Evolutionary conservation across 176 grass and related monocot genomes (phyloP).

Genomic region (Hyparrhenia diplandra): DNA sequence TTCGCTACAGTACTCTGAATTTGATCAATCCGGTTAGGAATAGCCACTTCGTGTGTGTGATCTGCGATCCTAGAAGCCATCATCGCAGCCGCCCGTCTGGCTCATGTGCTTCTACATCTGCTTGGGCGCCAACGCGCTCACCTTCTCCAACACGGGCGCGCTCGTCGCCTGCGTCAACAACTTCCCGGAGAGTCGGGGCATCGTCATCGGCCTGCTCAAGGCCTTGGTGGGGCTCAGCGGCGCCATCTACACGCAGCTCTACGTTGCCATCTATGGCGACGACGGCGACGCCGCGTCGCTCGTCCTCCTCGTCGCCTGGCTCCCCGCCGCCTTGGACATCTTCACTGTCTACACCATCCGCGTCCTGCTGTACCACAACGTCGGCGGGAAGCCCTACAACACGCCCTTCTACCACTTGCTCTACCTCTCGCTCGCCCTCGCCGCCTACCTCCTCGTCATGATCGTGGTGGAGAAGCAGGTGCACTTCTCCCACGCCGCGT

Average conservation of each 20-base stretch:
- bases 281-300: slow-evolving; percentile 34
- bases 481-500: slow-evolving; percentile 26
- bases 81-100: slow-evolving; percentile 42
- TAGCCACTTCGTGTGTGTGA: no score
- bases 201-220: slow-evolving; percentile 49
- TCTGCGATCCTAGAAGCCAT: no score
- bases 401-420: slow-evolving; percentile 40
- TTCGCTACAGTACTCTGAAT: no score
- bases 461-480: slow-evolving; percentile 45
- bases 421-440: slow-evolving; percentile 38
- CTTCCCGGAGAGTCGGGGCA: slow-evolving; percentile 60
- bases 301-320: slow-evolving; percentile 53
- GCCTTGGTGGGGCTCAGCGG: slow-evolving; percentile 77
- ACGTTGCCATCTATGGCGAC: slow-evolving; percentile 61
- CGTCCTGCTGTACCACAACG: slow-evolving; percentile 8
- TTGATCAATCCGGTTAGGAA: no score
- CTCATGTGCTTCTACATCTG: slow-evolving; percentile 63
- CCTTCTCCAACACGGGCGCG: slow-evolving; percentile 62
- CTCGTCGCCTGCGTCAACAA: slow-evolving; percentile 58
- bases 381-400: neutral
- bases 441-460: slow-evolving; percentile 42
- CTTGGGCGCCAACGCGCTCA: slow-evolving; percentile 56
- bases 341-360: slow-evolving; percentile 54
- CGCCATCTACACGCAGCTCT: slow-evolving; percentile 85
- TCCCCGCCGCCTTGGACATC: slow-evolving; percentile 50